Evolutionary conservation across 2,329 filamentous ascomycete genomes (phyloP).

Genomic region (Eurotiales sp.): DNA sequence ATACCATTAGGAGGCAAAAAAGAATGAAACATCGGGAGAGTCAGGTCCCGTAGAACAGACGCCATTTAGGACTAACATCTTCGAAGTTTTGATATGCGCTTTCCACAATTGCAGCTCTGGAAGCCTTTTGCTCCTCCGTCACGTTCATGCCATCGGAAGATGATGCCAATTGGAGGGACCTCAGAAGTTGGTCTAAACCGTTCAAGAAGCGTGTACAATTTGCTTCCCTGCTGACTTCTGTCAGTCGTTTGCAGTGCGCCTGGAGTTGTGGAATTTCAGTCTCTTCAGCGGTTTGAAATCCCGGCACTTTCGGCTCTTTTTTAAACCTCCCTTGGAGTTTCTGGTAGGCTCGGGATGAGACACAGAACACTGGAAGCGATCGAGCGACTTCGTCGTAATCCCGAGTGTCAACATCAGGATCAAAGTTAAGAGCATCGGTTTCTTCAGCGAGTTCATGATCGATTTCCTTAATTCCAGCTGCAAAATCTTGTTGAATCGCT

Average conservation of each 20-base stretch:
- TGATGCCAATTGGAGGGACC: conserved; percentile 52
- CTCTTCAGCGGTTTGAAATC: conserved; percentile 51
- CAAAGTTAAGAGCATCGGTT: conserved; percentile 52
- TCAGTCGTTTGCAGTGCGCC: conserved; percentile 57
- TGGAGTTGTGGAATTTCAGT: conserved; percentile 60
- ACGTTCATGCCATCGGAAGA: conserved; percentile 20
- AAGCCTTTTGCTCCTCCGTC: conserved; percentile 7
- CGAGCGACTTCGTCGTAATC: conserved; percentile 57
- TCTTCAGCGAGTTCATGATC: conserved; percentile 50
- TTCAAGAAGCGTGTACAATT: conserved; percentile 51
- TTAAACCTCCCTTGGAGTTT: conserved; percentile 54
- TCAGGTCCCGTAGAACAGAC: not conserved
- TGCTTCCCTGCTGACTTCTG: conserved; percentile 46
- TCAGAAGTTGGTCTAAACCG: conserved; percentile 48
- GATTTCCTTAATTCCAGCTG: conserved; percentile 53
- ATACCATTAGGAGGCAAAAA: too few species aligned
- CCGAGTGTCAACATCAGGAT: conserved; percentile 52
- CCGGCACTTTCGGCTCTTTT: conserved; percentile 50
- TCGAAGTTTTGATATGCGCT: not conserved
- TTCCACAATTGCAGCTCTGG: conserved; percentile 6
- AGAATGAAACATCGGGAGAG: too few species aligned
- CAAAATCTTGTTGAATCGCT: conserved; percentile 58
- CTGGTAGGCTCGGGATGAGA: conserved; percentile 61
- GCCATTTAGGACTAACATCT: not conserved
- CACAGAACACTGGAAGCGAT: conserved; percentile 61